Evolutionary conservation across 192 early-diverging fungal species (phyloP).

Genomic region (Entophlyctis luteolus): DNA sequence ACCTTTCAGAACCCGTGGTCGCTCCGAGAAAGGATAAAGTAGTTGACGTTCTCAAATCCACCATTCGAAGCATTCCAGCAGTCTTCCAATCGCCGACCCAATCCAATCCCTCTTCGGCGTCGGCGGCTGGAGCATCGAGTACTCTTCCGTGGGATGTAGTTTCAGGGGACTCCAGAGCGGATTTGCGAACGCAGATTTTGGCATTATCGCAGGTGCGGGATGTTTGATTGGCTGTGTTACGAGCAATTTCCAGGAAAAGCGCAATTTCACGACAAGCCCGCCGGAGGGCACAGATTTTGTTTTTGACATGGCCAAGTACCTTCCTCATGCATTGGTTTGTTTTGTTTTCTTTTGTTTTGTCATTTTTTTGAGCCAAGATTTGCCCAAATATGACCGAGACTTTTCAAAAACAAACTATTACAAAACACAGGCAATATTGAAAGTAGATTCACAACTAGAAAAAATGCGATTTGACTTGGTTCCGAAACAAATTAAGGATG

Average conservation of each 20-base stretch:
- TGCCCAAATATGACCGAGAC: not conserved
- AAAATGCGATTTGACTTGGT: slow-evolving; percentile 66
- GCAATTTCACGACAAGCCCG: slow-evolving; percentile 59
- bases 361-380: not conserved
- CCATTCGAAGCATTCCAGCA: not conserved
- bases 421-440: slow-evolving; percentile 43
- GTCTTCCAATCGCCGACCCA: not conserved
- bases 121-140: no score
- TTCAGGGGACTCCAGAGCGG: not conserved
- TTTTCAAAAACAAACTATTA: not conserved
- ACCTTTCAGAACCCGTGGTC: no score
- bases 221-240: not conserved
- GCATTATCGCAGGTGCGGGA: slow-evolving; percentile 8
- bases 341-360: not conserved
- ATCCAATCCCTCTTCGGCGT: not conserved
- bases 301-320: slow-evolving; percentile 58
- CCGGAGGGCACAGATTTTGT: slow-evolving; percentile 59
- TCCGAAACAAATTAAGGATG: slow-evolving; percentile 61
- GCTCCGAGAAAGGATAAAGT: no score
- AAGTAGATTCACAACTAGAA: slow-evolving; percentile 52
- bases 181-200: slow-evolving; percentile 1
- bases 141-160: slow-evolving; percentile 11
- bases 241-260: slow-evolving; percentile 41
- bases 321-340: slow-evolving; percentile 40
- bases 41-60: no score